Base-by-base conservation (phyloP, 768 basidiomycete species). In the Strobilomyces dryophilus region DNA sequence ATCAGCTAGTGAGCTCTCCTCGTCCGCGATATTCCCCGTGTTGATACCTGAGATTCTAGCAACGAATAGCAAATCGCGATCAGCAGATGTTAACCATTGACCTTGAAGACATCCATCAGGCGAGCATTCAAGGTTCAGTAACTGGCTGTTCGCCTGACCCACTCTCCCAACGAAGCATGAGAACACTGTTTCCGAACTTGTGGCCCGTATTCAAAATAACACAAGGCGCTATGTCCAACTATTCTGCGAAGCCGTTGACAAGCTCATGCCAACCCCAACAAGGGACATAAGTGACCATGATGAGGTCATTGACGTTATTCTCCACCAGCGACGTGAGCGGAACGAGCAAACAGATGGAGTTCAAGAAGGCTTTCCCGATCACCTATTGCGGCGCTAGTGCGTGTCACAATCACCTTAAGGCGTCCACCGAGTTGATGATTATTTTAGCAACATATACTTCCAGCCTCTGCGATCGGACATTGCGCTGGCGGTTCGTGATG, bases 231-330 rank as follows among this genome's bases (percentile, higher is more conserved):
- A 98, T 72, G 80, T 92, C 57, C 78, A 78, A 56, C 76, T 99
- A 20, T 98, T 98, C 75, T 83, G 85, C 60, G 87, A 92, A 64
- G 92, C 89, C 43, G 81, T 98, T 49, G 97, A 99, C 77, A 81
- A 82, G 56, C 78, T 95, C 49, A 84, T 98, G 79, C 95, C 94
- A 15, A 74, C 77, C 35, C 91, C 94, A 12, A 94, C 89, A 9
- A 88, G 85, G 66, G 94, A 97, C 61, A 89, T 98, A 55, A 87
- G 84, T 52, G 85, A 92, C 57, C 82, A 92, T 37, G 89, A 92
- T 56, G 97, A 99, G 69, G 95, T 98, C 45, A 89, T 98, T 37
- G 97, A 99, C 70, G 85, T 98, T 5, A 97, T 99, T 53, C 79
- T 98, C 57, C 92, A 94, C 67, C 97, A 98, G 65, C 79, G 97